Evolutionary conservation across 208 protist genomes (phyloP).

Genomic region (Dictyostelium gargantuum): DNA sequence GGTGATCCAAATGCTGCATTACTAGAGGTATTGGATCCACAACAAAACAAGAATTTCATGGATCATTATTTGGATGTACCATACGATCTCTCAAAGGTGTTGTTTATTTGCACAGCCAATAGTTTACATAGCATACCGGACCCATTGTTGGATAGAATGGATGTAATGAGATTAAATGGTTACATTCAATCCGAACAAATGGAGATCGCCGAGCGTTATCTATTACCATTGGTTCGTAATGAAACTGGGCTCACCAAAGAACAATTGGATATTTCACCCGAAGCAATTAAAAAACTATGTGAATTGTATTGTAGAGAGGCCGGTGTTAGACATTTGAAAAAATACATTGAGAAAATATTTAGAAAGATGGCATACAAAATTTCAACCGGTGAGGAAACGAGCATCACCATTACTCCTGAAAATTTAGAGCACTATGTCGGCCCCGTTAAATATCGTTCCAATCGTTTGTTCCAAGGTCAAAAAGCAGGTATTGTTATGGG

Average conservation of each 20-base stretch:
- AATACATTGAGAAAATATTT: constrained; percentile 89
- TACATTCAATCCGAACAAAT: constrained; percentile 88
- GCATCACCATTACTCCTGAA: constrained; percentile 75
- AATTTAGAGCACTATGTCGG: constrained; percentile 61
- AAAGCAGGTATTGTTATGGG: constrained; percentile 89
- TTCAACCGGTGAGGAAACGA: not conserved
- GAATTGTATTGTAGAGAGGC: constrained; percentile 87
- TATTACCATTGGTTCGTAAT: constrained; percentile 76
- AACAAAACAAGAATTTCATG: constrained; percentile 90
- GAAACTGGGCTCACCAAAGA: constrained; percentile 74
- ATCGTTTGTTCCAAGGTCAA: constrained; percentile 82
- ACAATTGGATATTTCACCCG: not conserved
- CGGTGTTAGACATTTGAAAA: constrained; percentile 89
- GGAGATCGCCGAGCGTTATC: constrained; percentile 84
- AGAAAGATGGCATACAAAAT: constrained; percentile 80
- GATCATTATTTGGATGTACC: constrained; percentile 91
- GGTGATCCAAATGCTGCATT: constrained; percentile 89
- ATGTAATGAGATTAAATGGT: constrained; percentile 86
- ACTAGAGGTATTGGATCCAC: constrained; percentile 90
- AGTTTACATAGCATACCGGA: constrained; percentile 85
- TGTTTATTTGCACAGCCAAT: constrained; percentile 93
- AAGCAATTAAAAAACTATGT: constrained; percentile 78
- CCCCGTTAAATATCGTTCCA: constrained; percentile 76
- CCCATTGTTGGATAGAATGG: constrained; percentile 91
- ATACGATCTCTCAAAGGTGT: constrained; percentile 87